Evolutionary conservation across 805 yeast genomes (phyloP).

Genomic region (Monosporozyma solicola): DNA sequence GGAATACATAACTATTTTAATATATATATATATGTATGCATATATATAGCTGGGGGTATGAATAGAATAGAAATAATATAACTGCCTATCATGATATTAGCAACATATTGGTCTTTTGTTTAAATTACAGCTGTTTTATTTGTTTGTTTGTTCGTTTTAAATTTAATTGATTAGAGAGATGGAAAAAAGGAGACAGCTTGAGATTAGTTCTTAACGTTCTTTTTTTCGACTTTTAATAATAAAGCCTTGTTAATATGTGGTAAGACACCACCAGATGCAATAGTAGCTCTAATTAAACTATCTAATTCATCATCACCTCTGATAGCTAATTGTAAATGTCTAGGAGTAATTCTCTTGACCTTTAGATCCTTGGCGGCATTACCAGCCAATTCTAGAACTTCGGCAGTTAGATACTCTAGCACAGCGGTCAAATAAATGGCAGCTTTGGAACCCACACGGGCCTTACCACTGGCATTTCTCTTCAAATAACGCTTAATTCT

Average conservation of each 20-base stretch:
- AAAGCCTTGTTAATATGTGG: constrained; percentile 86
- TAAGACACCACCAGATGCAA: constrained; percentile 96
- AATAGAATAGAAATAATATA: constrained; percentile 1
- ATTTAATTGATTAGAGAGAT: neutral
- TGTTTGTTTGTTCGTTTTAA: neutral
- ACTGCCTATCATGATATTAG: neutral
- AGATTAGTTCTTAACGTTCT: neutral
- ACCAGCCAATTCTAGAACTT: constrained; percentile 95
- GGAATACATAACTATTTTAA: neutral
- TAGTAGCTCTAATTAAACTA: constrained; percentile 86
- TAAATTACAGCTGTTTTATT: neutral
- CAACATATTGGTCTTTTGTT: neutral
- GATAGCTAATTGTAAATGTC: constrained; percentile 93
- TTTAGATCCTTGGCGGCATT: constrained; percentile 95
- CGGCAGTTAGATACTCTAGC: constrained; percentile 91
- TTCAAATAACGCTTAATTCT: constrained; percentile 96
- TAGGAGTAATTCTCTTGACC: constrained; percentile 94
- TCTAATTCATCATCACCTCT: constrained; percentile 98
- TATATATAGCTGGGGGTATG: neutral
- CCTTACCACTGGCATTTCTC: constrained; percentile 76
- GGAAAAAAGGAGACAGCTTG: neutral
- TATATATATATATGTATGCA: neutral
- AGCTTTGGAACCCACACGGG: constrained; percentile 87
- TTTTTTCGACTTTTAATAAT: constrained; percentile 56
- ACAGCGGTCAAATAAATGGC: constrained; percentile 96